A percentile compares a stretch with the other conserved stretches of the same genome.
Conservation (phyloP, 2,329 filamentous ascomycete species). For the Claviceps sp. region DNA sequence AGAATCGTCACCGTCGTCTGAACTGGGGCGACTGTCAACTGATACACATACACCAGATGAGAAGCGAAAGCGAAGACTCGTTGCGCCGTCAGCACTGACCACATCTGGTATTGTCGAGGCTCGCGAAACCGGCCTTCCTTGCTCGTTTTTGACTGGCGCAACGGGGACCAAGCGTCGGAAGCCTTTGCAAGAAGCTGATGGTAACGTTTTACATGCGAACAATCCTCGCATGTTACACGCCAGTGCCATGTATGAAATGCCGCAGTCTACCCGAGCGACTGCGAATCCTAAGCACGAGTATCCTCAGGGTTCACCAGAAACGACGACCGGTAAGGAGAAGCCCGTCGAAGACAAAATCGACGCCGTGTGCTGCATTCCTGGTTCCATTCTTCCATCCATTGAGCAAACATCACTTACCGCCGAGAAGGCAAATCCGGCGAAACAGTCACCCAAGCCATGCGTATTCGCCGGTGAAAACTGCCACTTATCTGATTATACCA, state of each 20-base stretch:
- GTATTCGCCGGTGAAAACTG: constrained; percentile 22
- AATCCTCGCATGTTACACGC: background rate
- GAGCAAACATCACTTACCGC: background rate
- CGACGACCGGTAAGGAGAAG: background rate
- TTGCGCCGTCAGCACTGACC: background rate
- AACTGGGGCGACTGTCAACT: background rate
- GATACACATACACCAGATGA: background rate
- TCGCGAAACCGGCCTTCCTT: background rate
- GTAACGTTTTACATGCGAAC: constrained; percentile 10
- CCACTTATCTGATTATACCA: constrained; percentile 19
- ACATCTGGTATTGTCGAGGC: constrained; percentile 10
- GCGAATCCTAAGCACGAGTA: background rate
- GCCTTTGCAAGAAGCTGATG: constrained; percentile 12
- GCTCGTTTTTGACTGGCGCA: background rate
- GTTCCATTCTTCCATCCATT: background rate
- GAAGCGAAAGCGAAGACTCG: constrained; percentile 5
- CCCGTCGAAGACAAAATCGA: background rate
- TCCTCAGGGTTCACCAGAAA: background rate
- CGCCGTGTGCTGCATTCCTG: background rate
- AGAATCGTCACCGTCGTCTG: constrained; percentile 5
- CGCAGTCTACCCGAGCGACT: background rate
- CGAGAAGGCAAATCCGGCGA: background rate
- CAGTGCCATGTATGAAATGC: too few relatives aligned
- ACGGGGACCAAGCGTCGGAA: constrained; percentile 6
- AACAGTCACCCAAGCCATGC: constrained; percentile 14